These are phyloP conservation scores for Blastobotrys capitulatus DNA, from an alignment of 1,139 yeast species.

Conservation along the genomic window DNA sequence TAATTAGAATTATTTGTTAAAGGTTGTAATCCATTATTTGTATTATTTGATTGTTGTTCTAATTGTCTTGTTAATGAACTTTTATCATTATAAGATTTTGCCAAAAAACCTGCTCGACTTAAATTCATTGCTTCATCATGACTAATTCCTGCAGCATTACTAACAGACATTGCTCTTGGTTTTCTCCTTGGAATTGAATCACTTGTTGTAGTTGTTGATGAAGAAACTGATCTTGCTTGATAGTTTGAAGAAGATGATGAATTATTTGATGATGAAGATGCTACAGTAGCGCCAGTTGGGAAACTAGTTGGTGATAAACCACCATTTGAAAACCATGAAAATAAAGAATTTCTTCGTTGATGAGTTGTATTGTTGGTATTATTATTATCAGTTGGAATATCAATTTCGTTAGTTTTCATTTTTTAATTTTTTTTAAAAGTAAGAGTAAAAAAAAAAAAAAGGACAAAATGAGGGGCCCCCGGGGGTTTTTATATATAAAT, in stretches of 20 bases:
- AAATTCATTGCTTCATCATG: slow-evolving; percentile 37
- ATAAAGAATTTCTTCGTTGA: slow-evolving; percentile 12
- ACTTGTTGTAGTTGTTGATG: not conserved
- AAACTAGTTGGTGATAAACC: slow-evolving; percentile 7
- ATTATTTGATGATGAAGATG: not conserved
- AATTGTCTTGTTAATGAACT: slow-evolving; percentile 1
- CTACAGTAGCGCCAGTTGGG: not conserved
- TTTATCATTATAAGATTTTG: slow-evolving; percentile 7
- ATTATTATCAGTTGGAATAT: slow-evolving; percentile 1
- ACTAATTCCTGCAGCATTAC: slow-evolving; percentile 18
- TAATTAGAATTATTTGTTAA: not conserved
- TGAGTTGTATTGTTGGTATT: not conserved
- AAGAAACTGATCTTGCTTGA: not conserved
- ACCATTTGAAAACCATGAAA: slow-evolving; percentile 15
- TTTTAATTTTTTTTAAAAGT: not conserved
- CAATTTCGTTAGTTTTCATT: not conserved
- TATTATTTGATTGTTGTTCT: not conserved
- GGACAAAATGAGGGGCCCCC: not conserved
- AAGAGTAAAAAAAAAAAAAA: not conserved
- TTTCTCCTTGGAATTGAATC: slow-evolving; percentile 5
- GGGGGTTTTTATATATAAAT: too few species aligned
- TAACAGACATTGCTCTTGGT: slow-evolving; percentile 15
- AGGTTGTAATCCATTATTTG: not conserved
- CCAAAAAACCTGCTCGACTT: slow-evolving; percentile 28
- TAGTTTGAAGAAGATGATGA: not conserved